Percentiles rank a stretch among this genome's conserved stretches.
Conservation (phyloP, 441 rosid species). For the Gossypium trilobum region DNA sequence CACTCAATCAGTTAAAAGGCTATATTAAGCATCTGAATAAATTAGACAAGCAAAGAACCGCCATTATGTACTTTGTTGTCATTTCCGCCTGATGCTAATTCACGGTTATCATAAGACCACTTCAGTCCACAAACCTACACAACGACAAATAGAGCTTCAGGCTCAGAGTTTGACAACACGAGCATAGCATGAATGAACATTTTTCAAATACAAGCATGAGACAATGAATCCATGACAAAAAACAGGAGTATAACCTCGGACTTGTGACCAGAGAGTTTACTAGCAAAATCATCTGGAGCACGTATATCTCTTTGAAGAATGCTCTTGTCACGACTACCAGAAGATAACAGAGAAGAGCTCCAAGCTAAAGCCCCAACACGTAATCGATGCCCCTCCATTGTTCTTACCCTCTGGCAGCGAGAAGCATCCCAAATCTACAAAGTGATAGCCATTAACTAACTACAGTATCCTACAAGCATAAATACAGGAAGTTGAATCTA, state of each 20-base stretch:
- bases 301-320: slow-evolving; percentile 84
- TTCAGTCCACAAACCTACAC: slow-evolving; percentile 79
- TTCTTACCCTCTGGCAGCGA: slow-evolving; percentile 64
- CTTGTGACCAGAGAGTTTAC: slow-evolving; percentile 80
- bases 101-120: slow-evolving; percentile 91
- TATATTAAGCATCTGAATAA: not conserved
- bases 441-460: not conserved
- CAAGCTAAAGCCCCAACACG: slow-evolving; percentile 91
- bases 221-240: not conserved
- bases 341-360: slow-evolving; percentile 66
- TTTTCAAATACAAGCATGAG: not conserved
- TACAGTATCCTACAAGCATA: not conserved
- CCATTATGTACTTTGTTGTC: slow-evolving; percentile 60
- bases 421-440: slow-evolving; percentile 85
- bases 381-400: slow-evolving; percentile 87
- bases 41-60: not conserved
- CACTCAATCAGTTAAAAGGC: not conserved
- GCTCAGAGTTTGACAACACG: not conserved
- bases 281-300: slow-evolving; percentile 64
- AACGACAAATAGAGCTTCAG: slow-evolving; percentile 17
- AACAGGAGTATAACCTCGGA: slow-evolving; percentile 49
- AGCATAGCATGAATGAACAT: not conserved
- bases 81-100: slow-evolving; percentile 93
- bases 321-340: slow-evolving; percentile 90
- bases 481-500: not conserved